A percentile compares a stretch with the other conserved stretches of the same genome.
These are phyloP conservation scores for Leccinum aurantiacum DNA, from an alignment of 768 basidiomycete species.

Conservation along the genomic window DNA sequence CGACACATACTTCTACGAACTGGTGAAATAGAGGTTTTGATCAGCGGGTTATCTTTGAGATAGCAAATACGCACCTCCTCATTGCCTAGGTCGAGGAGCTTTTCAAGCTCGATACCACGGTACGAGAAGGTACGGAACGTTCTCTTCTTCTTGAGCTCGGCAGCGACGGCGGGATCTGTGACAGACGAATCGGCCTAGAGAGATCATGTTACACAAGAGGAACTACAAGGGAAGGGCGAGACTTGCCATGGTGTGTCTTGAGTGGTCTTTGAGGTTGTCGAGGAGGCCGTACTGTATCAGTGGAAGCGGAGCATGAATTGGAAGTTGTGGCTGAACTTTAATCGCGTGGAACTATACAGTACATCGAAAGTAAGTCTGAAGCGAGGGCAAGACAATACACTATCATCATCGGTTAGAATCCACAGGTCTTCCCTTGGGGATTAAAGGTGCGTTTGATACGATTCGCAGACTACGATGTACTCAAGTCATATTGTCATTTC, in stretches of 20 bases:
- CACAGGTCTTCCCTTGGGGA: slow-evolving; percentile 91
- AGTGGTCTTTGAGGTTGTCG: slow-evolving; percentile 26
- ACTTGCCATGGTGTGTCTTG: slow-evolving; percentile 37
- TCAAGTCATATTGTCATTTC: slow-evolving; percentile 20
- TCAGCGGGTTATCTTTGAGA: background rate
- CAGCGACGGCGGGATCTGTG: slow-evolving; percentile 91
- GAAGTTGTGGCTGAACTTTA: slow-evolving; percentile 42
- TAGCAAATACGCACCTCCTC: slow-evolving; percentile 69
- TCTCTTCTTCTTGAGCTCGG: slow-evolving; percentile 97
- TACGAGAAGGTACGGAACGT: slow-evolving; percentile 99
- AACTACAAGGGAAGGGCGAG: background rate
- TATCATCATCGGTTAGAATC: slow-evolving; percentile 77
- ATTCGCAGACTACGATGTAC: background rate
- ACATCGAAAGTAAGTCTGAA: slow-evolving; percentile 20
- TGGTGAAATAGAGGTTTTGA: slow-evolving; percentile 27
- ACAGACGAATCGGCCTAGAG: slow-evolving; percentile 74
- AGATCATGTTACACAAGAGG: background rate
- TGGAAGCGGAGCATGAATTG: slow-evolving; percentile 30
- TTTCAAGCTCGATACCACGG: slow-evolving; percentile 97
- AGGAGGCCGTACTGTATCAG: slow-evolving; percentile 11
- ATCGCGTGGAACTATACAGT: slow-evolving; percentile 66
- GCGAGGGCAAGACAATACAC: slow-evolving; percentile 13
- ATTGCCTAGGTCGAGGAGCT: slow-evolving; percentile 93
- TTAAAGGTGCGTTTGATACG: slow-evolving; percentile 55
- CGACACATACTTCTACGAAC: slow-evolving; percentile 73